These are phyloP conservation scores for Arabidopsis arenosa DNA, from an alignment of 345 rosid species.

Conservation along the genomic window DNA sequence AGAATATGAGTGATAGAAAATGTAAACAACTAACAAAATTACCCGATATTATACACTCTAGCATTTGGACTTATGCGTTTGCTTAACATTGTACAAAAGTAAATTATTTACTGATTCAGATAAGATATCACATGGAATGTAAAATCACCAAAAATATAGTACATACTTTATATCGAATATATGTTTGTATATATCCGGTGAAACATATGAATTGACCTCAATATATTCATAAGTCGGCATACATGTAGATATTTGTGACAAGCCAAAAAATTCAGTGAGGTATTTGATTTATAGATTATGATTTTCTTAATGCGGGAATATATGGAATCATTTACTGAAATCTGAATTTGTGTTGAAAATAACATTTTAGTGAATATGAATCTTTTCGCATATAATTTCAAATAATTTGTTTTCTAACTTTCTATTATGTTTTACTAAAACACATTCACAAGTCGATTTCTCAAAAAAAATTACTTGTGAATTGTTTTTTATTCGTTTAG, in stretches of 20 bases:
- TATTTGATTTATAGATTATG: no score
- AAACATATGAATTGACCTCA: not conserved
- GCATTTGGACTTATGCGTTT: slow-evolving; percentile 42
- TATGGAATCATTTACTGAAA: slow-evolving; percentile 2
- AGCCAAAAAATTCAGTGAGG: no score
- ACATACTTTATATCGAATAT: not conserved
- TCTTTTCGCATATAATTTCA: no score
- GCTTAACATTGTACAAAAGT: slow-evolving; percentile 41
- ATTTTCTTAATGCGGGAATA: not conserved
- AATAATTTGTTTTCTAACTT: no score
- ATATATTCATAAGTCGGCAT: not conserved
- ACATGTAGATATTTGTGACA: not conserved
- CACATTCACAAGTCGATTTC: no score
- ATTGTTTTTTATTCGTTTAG: no score
- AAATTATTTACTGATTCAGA: slow-evolving; percentile 38
- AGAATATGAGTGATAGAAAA: not conserved
- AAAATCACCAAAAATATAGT: slow-evolving; percentile 26
- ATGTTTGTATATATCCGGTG: not conserved
- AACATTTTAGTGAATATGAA: not conserved
- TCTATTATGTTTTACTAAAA: no score
- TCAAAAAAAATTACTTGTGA: no score
- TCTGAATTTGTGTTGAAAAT: not conserved
- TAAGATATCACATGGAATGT: slow-evolving; percentile 46
- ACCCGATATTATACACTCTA: slow-evolving; percentile 22
- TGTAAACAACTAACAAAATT: slow-evolving; percentile 1